phyloP scores from a whole-genome alignment of 257 asterid genomes.

The Avicennia marina region DNA sequence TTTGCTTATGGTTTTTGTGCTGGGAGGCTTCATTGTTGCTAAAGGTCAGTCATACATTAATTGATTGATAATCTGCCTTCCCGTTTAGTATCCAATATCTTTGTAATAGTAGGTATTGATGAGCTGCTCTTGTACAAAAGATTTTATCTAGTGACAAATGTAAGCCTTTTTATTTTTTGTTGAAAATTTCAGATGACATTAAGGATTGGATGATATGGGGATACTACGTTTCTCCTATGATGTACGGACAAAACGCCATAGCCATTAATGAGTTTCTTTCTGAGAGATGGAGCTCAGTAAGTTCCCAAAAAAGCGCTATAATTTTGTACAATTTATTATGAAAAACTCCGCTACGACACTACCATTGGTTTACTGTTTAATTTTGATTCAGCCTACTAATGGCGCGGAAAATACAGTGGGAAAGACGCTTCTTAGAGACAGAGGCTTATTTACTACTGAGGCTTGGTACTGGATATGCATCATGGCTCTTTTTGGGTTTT shows the following conservation, averaged over 20 bases:
- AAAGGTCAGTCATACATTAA: no score
- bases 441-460: conserved; percentile 65
- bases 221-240: conserved; percentile 84
- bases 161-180: no score
- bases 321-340: not conserved
- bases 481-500: conserved; percentile 58
- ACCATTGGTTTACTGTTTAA: not conserved
- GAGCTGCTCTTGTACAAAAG: no score
- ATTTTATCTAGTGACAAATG: no score
- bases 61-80: no score
- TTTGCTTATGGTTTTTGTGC: conserved; percentile 57
- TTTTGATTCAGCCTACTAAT: conserved; percentile 41
- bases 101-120: no score
- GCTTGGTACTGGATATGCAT: conserved; percentile 71
- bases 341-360: not conserved
- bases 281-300: conserved; percentile 83
- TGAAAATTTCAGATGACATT: conserved; percentile 77
- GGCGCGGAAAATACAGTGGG: conserved; percentile 72
- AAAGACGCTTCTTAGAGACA: conserved; percentile 60
- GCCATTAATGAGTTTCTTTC: conserved; percentile 77
- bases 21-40: conserved; percentile 77
- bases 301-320: conserved; percentile 11
- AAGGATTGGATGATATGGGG: conserved; percentile 91
- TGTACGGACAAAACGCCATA: conserved; percentile 87
- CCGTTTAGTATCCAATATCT: no score